Conservation (phyloP, 495 filamentous ascomycete genomes). For the Podospora anserina region DNA sequence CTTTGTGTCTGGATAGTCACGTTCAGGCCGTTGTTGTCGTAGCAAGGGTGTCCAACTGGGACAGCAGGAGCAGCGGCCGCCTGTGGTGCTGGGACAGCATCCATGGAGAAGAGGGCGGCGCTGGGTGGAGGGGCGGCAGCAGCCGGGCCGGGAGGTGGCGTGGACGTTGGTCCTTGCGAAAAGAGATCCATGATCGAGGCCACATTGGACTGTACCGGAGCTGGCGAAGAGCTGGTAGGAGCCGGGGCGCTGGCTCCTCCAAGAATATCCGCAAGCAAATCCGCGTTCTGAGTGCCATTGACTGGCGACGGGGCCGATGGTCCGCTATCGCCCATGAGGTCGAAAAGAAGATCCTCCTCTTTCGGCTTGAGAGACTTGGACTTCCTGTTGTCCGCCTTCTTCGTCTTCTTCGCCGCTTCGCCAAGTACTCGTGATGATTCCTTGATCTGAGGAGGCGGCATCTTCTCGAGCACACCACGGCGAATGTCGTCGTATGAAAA, state of each 20-base stretch:
- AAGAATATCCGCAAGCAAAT: slow-evolving; percentile 85
- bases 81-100: slow-evolving; percentile 48
- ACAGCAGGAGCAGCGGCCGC: slow-evolving; percentile 43
- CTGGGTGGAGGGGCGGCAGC: slow-evolving; percentile 41
- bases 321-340: slow-evolving; percentile 82
- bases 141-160: slow-evolving; percentile 29
- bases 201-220: slow-evolving; percentile 55
- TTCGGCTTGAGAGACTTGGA: slow-evolving; percentile 74
- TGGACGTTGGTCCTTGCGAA: slow-evolving; percentile 33
- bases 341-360: slow-evolving; percentile 87
- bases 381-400: slow-evolving; percentile 70
- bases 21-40: slow-evolving; percentile 78
- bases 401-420: slow-evolving; percentile 77
- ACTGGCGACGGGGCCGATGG: slow-evolving; percentile 47
- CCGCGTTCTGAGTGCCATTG: slow-evolving; percentile 71
- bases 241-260: slow-evolving; percentile 56
- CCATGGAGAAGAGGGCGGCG: slow-evolving; percentile 40
- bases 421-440: slow-evolving; percentile 88
- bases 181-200: slow-evolving; percentile 89
- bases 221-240: slow-evolving; percentile 53
- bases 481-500: slow-evolving; percentile 87
- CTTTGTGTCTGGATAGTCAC: slow-evolving; percentile 81
- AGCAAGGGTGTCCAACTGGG: slow-evolving; percentile 62
- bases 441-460: slow-evolving; percentile 94
- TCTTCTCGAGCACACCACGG: slow-evolving; percentile 87